A percentile compares a stretch with the other conserved stretches of the same genome.
These are phyloP conservation scores for Polytrichum commune DNA, from an alignment of 225 moss, liverwort and hornwort genomes.

Conservation along the genomic window DNA sequence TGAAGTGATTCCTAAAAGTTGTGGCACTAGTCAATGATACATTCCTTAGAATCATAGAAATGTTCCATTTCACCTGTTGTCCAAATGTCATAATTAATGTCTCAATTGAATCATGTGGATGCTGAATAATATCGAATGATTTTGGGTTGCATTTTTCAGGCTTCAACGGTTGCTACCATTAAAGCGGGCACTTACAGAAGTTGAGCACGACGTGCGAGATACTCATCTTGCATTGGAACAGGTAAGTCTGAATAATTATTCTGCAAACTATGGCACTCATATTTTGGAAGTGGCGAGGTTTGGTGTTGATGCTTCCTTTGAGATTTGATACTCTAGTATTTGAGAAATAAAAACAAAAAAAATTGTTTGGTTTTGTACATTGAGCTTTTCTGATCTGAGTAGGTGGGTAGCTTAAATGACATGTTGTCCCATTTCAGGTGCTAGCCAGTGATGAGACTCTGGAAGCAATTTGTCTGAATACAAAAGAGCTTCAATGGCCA, in stretches of 20 bases:
- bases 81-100: no score
- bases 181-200: slow-evolving; percentile 76
- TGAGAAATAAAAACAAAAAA: no score
- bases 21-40: no score
- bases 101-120: no score
- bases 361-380: not conserved
- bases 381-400: not conserved
- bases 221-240: slow-evolving; percentile 86
- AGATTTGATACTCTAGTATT: not conserved
- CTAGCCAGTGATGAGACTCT: slow-evolving; percentile 69
- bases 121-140: no score
- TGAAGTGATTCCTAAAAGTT: no score
- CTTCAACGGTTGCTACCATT: slow-evolving; percentile 82
- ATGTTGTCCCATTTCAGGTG: slow-evolving; percentile 23
- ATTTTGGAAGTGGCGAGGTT: no score
- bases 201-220: slow-evolving; percentile 92
- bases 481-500: slow-evolving; percentile 39
- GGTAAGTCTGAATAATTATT: slow-evolving; percentile 18
- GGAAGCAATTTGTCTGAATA: slow-evolving; percentile 40
- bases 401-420: no score
- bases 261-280: no score
- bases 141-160: slow-evolving; percentile 27
- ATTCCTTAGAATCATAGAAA: no score
- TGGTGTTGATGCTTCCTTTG: no score
- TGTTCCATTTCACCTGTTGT: no score